A percentile compares a stretch with the other conserved stretches of the same genome.
These are phyloP conservation scores for Eimeria acervulina DNA, from an alignment of 169 alveolate genomes.

Conservation along the genomic window DNA sequence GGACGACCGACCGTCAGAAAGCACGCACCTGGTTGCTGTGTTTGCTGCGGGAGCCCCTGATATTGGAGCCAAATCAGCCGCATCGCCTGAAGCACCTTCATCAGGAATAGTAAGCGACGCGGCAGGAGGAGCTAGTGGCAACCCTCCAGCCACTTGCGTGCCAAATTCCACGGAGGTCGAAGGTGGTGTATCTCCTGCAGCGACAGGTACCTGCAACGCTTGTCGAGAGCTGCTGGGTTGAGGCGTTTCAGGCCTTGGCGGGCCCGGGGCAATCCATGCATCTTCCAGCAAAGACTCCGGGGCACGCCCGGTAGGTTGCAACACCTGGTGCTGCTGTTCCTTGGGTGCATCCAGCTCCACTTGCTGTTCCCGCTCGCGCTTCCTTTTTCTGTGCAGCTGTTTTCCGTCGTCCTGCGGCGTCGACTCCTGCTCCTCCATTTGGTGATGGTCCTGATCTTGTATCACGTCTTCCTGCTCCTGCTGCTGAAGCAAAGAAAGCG, in stretches of 20 bases:
- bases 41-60: neutral
- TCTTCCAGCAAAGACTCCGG: constrained; percentile 35
- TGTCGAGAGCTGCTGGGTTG: neutral
- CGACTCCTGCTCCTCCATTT: neutral
- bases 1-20: neutral
- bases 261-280: constrained; percentile 26
- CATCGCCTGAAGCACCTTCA: neutral
- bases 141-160: neutral
- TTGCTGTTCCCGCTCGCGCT: neutral
- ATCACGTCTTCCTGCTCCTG: neutral
- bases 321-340: neutral
- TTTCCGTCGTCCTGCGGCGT: neutral
- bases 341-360: neutral
- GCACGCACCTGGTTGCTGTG: neutral
- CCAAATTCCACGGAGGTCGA: neutral
- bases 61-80: neutral
- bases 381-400: neutral
- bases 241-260: neutral
- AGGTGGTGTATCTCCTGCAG: too few relatives aligned
- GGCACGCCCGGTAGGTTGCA: neutral
- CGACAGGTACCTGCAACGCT: neutral
- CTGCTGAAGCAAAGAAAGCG: too few relatives aligned
- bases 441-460: too few relatives aligned
- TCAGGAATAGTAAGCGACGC: neutral
- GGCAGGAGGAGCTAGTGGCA: neutral